Evolutionary conservation across 2,329 filamentous ascomycete species (phyloP).

Genomic region (Coniochaeta sp.): DNA sequence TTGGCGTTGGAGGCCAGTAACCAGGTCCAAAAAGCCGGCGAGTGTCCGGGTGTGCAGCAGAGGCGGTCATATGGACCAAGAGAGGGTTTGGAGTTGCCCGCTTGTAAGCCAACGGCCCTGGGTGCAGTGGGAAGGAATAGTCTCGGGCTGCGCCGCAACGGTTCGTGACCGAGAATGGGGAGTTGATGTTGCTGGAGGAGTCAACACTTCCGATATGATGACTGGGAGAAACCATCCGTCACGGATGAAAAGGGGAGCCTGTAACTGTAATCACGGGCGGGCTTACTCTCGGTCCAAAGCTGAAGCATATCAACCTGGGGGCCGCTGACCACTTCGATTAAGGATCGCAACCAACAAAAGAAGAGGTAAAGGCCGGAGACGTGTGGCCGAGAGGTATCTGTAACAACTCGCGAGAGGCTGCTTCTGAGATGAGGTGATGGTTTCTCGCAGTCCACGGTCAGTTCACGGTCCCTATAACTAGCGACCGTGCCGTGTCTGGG

Average conservation of each 20-base stretch:
- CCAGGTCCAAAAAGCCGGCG: background rate
- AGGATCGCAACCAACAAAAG: too few species aligned
- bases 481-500: conserved; percentile 14
- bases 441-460: too few species aligned
- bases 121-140: background rate
- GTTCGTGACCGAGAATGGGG: background rate
- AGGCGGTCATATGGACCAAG: too few species aligned
- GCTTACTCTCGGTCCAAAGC: conserved; percentile 12
- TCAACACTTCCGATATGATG: too few species aligned
- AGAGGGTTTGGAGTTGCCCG: background rate
- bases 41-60: background rate
- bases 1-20: background rate
- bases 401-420: conserved; percentile 7
- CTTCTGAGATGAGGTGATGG: conserved; percentile 18
- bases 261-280: conserved; percentile 8
- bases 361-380: too few species aligned
- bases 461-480: background rate
- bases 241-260: background rate
- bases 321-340: conserved; percentile 8
- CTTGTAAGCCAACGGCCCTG: too few species aligned
- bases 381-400: too few species aligned
- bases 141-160: background rate
- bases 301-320: background rate
- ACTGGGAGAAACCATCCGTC: too few species aligned
- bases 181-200: too few species aligned